A percentile compares a stretch with the other conserved stretches of the same genome.
These are phyloP conservation scores for Candida qinlingensis DNA, from an alignment of 805 yeast genomes.

Conservation along the genomic window DNA sequence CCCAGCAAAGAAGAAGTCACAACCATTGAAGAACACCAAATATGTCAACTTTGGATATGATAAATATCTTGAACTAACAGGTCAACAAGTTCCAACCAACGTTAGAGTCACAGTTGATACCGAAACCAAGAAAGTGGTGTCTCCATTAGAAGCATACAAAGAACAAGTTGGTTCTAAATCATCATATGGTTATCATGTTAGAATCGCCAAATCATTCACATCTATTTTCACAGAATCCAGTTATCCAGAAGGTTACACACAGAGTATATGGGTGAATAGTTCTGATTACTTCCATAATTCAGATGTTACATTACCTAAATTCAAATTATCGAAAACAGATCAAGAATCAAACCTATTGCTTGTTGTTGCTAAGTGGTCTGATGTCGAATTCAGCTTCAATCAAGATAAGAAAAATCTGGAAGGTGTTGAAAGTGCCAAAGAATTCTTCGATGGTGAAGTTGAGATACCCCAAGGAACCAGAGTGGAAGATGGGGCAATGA, in stretches of 20 bases:
- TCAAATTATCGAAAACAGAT: conserved; percentile 14
- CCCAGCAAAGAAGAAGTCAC: conserved; percentile 38
- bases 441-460: conserved; percentile 64
- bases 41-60: conserved; percentile 72
- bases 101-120: conserved; percentile 79
- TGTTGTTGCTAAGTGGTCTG: conserved; percentile 59
- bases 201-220: conserved; percentile 58
- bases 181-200: conserved; percentile 68
- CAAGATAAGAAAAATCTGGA: conserved; percentile 45
- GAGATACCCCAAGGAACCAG: conserved; percentile 50
- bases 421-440: conserved; percentile 48
- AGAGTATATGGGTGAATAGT: conserved; percentile 58
- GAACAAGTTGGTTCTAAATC: conserved; percentile 54
- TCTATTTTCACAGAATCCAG: conserved; percentile 67
- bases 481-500: conserved; percentile 67
- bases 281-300: conserved; percentile 53
- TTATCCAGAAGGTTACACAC: conserved; percentile 62
- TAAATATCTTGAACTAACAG: conserved; percentile 49
- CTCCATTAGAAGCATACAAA: conserved; percentile 63
- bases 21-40: conserved; percentile 53
- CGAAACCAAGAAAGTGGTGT: conserved; percentile 54
- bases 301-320: conserved; percentile 19
- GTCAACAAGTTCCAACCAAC: conserved; percentile 64
- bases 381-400: conserved; percentile 47
- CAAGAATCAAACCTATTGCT: conserved; percentile 37